A percentile compares a stretch with the other conserved stretches of the same genome.
Conservation (phyloP, 345 rosid species). For the Odontarrhena argentea region DNA sequence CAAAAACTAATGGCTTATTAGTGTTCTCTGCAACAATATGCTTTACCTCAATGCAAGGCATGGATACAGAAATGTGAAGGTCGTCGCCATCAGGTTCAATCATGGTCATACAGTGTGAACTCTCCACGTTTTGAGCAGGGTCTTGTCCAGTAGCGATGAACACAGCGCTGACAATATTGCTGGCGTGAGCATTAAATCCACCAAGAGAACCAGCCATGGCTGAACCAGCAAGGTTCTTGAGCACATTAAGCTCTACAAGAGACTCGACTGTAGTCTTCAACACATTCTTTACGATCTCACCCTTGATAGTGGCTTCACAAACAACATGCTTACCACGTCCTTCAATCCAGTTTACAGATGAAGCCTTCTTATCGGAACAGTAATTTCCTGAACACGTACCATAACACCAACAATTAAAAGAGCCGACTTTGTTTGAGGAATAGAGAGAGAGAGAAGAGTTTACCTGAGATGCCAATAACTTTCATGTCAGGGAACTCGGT, state of each 20-base stretch:
- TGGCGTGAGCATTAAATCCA: conserved; percentile 81
- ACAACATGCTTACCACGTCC: conserved; percentile 76
- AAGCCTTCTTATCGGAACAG: conserved; percentile 73
- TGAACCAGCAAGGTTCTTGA: conserved; percentile 75
- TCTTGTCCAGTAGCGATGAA: conserved; percentile 83
- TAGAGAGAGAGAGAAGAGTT: not conserved
- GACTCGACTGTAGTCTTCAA: conserved; percentile 66
- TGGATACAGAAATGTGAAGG: conserved; percentile 70
- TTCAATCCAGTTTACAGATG: conserved; percentile 76
- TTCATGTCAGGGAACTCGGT: conserved; percentile 59
- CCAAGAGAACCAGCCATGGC: conserved; percentile 83
- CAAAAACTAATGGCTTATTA: conserved; percentile 5
- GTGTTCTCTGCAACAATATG: conserved; percentile 1
- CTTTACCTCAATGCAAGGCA: conserved; percentile 78
- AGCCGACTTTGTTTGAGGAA: conserved; percentile 6
- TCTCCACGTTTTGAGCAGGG: conserved; percentile 83
- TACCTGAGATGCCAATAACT: conserved; percentile 60
- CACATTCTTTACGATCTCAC: conserved; percentile 60
- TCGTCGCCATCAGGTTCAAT: conserved; percentile 68
- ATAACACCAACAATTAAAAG: conserved; percentile 8
- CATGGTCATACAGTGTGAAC: conserved; percentile 79
- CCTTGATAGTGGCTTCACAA: conserved; percentile 67
- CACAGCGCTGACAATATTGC: conserved; percentile 68
- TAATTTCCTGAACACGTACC: conserved; percentile 51
- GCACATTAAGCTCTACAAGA: conserved; percentile 70